A percentile compares a stretch with the other conserved stretches of the same genome.
Evolutionary conservation across 805 yeast genomes (phyloP).

Genomic region (Cyberlindnera nakhonratchasimensis): DNA sequence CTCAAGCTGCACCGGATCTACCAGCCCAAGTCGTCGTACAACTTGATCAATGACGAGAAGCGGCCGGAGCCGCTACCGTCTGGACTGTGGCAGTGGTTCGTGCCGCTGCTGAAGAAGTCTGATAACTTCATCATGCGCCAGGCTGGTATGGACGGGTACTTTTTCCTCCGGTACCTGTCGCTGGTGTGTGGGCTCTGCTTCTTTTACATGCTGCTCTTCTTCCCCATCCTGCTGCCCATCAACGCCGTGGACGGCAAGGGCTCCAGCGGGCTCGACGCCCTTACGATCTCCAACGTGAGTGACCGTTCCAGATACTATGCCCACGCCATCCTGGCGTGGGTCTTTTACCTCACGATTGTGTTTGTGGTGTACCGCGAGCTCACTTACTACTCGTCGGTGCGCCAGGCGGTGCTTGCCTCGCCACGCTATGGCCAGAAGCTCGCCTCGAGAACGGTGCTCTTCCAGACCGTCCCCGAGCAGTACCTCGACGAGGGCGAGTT

Average conservation of each 20-base stretch:
- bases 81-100: constrained; percentile 70
- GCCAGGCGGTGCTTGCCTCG: constrained; percentile 74
- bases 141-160: constrained; percentile 92
- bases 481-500: constrained; percentile 71
- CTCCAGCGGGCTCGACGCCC: constrained; percentile 64
- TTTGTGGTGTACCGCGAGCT: constrained; percentile 82
- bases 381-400: constrained; percentile 68
- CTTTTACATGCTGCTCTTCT: constrained; percentile 50
- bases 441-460: constrained; percentile 76
- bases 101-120: constrained; percentile 58
- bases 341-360: constrained; percentile 65
- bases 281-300: constrained; percentile 74
- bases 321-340: constrained; percentile 79
- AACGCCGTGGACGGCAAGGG: constrained; percentile 69
- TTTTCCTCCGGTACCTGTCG: constrained; percentile 75
- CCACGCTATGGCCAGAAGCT: constrained; percentile 74
- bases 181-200: constrained; percentile 51
- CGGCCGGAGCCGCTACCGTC: constrained; percentile 71
- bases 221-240: constrained; percentile 76
- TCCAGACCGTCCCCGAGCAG: constrained; percentile 79
- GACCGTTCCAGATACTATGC: constrained; percentile 68
- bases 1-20: constrained; percentile 68
- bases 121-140: constrained; percentile 77
- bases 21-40: constrained; percentile 72
- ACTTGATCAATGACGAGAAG: constrained; percentile 54